These are phyloP conservation scores for Secale cereale DNA, from an alignment of 176 grass and related monocot species.

Conservation along the genomic window DNA sequence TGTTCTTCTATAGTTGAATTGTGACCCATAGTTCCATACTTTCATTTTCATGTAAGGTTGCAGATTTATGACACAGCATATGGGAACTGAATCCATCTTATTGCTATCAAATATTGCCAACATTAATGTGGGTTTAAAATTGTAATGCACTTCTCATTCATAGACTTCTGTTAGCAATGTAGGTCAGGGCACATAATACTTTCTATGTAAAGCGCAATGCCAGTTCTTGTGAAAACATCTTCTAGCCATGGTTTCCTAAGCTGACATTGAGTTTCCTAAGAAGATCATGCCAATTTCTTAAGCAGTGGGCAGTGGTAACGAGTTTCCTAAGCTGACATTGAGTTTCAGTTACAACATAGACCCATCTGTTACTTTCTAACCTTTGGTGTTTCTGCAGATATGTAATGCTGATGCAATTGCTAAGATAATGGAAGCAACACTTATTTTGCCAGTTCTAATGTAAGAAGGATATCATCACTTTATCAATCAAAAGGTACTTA, in stretches of 20 bases:
- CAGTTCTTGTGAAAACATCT: not conserved
- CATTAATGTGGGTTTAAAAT: not conserved
- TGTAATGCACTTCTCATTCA: not conserved
- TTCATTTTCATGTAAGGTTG: not conserved
- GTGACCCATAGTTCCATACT: not conserved
- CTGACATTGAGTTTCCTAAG: no score
- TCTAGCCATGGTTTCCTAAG: not conserved
- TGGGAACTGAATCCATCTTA: not conserved
- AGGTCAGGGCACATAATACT: not conserved
- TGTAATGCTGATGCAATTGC: no score
- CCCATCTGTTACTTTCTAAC: no score
- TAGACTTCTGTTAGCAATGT: not conserved
- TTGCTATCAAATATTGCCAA: not conserved
- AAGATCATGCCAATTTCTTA: no score
- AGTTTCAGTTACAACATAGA: no score
- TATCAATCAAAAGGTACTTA: no score
- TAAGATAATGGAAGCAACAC: no score
- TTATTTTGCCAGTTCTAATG: no score
- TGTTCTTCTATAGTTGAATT: not conserved
- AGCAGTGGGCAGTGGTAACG: no score
- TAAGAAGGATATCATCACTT: no score
- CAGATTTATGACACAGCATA: not conserved
- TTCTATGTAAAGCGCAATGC: not conserved
- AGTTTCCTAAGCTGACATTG: no score
- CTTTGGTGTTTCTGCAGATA: no score